These are phyloP conservation scores for Glycyrrhiza uralensis DNA, from an alignment of 306 rosid genomes.

Conservation along the genomic window DNA sequence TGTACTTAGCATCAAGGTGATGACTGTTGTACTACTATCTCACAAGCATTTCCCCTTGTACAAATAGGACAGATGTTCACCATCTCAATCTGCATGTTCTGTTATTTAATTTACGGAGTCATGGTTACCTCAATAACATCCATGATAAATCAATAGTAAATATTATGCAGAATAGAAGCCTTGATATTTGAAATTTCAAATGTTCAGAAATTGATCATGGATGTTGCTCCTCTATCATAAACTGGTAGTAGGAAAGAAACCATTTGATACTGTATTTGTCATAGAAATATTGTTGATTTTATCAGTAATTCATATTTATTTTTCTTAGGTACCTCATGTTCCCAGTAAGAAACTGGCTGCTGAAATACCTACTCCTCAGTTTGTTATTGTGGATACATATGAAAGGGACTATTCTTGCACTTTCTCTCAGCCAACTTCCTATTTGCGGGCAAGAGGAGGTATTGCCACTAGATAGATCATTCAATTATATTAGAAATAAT, in stretches of 20 bases:
- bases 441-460: slow-evolving; percentile 96
- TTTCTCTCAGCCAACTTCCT: slow-evolving; percentile 76
- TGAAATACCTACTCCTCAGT: slow-evolving; percentile 92
- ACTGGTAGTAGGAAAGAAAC: slow-evolving; percentile 4
- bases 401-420: slow-evolving; percentile 91
- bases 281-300: background rate
- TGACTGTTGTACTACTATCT: background rate
- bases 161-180: background rate
- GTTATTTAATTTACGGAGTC: background rate
- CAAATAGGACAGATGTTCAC: background rate
- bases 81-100: background rate
- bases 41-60: background rate
- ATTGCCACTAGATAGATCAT: slow-evolving; percentile 16
- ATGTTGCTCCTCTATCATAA: background rate
- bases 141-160: background rate
- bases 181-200: slow-evolving; percentile 15
- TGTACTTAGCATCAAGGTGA: slow-evolving; percentile 13
- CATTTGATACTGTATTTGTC: background rate
- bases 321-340: slow-evolving; percentile 47
- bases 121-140: background rate
- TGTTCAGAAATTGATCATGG: slow-evolving; percentile 2
- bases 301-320: background rate
- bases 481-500: slow-evolving; percentile 15
- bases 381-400: slow-evolving; percentile 81
- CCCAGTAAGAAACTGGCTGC: slow-evolving; percentile 62